Base-by-base conservation (phyloP, 1,284 basidiomycete species). In the Boletus semigastroideus region DNA sequence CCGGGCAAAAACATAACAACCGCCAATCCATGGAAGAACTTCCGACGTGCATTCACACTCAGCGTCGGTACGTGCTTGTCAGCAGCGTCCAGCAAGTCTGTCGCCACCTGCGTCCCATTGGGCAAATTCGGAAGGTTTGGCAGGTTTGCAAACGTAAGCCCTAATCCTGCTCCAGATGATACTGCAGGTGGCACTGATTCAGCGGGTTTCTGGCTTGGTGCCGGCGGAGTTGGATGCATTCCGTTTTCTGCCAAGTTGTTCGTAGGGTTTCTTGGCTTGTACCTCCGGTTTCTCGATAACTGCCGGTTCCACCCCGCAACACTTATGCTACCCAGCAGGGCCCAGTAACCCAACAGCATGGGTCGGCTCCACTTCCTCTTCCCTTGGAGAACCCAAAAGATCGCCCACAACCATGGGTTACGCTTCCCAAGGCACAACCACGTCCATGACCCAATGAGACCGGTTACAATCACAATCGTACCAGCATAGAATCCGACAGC, bases 1-100 rank as follows among this genome's bases (percentile, higher is more conserved):
- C 94, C 95, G 5, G 97, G 97, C 39, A 97, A 74, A 67, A 99
- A 98, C 90, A 99, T 95, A 34, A 93, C 78, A 46, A 98, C 94
- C 1, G 96, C 94, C 33, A 99, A 77, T 14, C 86, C 92, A 74
- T 99, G 97, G 74, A 99, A 99, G 72, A 91, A 98, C 72, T 99
- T 99, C 51, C 97, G 80, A 49, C 96, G 79, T n/a, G 92, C 92
- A 68, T 99, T 99, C 56, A 98, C 75, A 40, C 89, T 86, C 53
- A 99, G 74, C 20, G 89, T 92, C n/a, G 92, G 92, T 53, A 94
- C 87, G 53, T 83, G 84, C 70, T 91, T 92, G 70, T 94, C 88
- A 3, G 91, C 92, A 31, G 89, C 90, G 64, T 94, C 90, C 63
- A 94, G 74, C 61, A 92, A 74, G 60, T 93, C 91, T 14, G 84